Conservation (phyloP, 2,329 filamentous ascomycete genomes). For the Hawksworthiomyces lignivorus region DNA sequence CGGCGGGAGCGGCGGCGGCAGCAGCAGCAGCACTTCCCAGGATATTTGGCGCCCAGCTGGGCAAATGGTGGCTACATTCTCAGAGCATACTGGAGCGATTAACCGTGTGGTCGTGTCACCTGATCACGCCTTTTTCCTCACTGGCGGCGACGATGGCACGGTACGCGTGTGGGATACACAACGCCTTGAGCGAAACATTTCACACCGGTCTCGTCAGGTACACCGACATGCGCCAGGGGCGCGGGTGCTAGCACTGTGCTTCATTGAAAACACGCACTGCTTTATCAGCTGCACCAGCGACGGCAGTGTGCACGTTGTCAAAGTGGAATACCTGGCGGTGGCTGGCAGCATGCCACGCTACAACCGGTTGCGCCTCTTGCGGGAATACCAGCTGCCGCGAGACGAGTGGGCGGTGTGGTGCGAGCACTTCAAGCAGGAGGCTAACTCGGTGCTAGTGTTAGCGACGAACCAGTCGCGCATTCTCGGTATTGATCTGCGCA, state of each 20-base stretch:
- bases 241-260: slow-evolving; percentile 74
- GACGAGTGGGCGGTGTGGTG: slow-evolving; percentile 81
- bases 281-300: slow-evolving; percentile 88
- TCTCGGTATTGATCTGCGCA: slow-evolving; percentile 76
- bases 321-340: slow-evolving; percentile 50
- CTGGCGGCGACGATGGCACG: slow-evolving; percentile 81
- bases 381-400: slow-evolving; percentile 68
- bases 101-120: slow-evolving; percentile 77
- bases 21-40: slow-evolving; percentile 38
- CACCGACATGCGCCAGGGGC: slow-evolving; percentile 66
- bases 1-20: slow-evolving; percentile 15
- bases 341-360: slow-evolving; percentile 46
- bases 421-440: slow-evolving; percentile 81
- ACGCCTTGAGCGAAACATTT: slow-evolving; percentile 83
- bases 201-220: slow-evolving; percentile 78
- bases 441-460: slow-evolving; percentile 72
- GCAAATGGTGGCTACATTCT: slow-evolving; percentile 76
- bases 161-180: slow-evolving; percentile 92
- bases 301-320: slow-evolving; percentile 82
- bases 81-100: slow-evolving; percentile 76
- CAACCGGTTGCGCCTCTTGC: slow-evolving; percentile 65
- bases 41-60: slow-evolving; percentile 78
- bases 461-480: slow-evolving; percentile 82
- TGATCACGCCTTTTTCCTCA: slow-evolving; percentile 92
- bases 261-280: slow-evolving; percentile 88